Evolutionary conservation across 1,139 yeast species (phyloP), one percentile per base, ranked within the genome.

Genomic region (Zygosaccharomyces sapae): DNA sequence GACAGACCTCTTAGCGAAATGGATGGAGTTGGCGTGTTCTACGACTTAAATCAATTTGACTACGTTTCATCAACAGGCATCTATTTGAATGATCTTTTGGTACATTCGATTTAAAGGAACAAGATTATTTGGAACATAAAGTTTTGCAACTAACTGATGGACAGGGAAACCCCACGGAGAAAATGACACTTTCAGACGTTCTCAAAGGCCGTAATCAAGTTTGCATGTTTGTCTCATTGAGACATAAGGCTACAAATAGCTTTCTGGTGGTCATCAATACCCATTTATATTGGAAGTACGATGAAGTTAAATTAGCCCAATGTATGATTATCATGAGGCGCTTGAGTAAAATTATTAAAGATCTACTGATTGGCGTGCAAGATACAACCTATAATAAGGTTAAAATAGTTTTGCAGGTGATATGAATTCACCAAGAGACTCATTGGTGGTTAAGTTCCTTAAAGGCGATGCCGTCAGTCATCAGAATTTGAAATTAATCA

Each of bases 201-300:
- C 53, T 74, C 27, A 65, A 68, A n/a, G 50, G 54, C 18, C 67
- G 81, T 54, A 80, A 80, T 55, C 81, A 81, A 20, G 83, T 80
- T 5, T 81, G 79, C 1, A 52, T 79, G 7, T 63, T 79, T 20
- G 67, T 75, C 3, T 73, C 74, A 20, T 58, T 79, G 24, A 62
- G 66, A 48, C 83, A 80, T 57, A 67, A 63, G 45, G 52, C 50
- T 1, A 69, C 77, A 0, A 62, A 67, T 12, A 67, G 71, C 37
- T 54, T 62, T 2, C 59, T 79, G 5, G 75, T 75, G 43, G 71
- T 78, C 1, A 66, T 80, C 12, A 80, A 79, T 52, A 79, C 84
- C 1, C 85, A 80, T 60, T 64, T 80, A n/a, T 80, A 80, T 57
- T 80, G 85, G 85, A 72, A 75, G 51, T 74, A 67, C 49, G 73